phyloP scores from a whole-genome alignment of 2,329 filamentous ascomycete genomes.

The Coniella vitis region DNA sequence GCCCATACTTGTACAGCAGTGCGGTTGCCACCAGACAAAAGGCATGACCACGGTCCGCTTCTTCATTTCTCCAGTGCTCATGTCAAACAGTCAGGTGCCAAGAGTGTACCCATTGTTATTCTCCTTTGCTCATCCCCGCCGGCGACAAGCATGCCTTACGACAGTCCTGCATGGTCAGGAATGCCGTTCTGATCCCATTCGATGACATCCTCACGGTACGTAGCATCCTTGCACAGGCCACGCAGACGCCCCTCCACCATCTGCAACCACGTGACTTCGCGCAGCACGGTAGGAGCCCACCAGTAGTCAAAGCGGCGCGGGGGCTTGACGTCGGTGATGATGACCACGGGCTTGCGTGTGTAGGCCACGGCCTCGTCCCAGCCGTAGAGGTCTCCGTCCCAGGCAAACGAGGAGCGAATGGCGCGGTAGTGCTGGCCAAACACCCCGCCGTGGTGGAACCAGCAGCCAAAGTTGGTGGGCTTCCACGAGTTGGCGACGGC shows the following conservation, averaged over 20 bases:
- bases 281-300: neutral
- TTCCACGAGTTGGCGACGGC: slow-evolving; percentile 10
- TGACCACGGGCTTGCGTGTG: slow-evolving; percentile 4
- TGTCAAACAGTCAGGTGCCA: no score
- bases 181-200: neutral
- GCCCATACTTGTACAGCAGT: no score
- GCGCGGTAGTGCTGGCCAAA: neutral
- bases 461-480: slow-evolving; percentile 12
- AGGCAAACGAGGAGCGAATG: slow-evolving; percentile 10
- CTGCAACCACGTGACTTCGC: neutral
- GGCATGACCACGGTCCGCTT: no score
- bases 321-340: neutral
- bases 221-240: neutral
- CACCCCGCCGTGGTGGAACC: slow-evolving; percentile 7
- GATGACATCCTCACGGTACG: neutral
- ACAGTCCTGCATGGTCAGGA: neutral
- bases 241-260: neutral
- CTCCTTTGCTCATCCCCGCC: no score
- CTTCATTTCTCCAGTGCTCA: neutral
- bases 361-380: slow-evolving; percentile 12
- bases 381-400: slow-evolving; percentile 14
- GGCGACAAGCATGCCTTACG: no score
- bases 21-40: no score
- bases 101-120: no score
- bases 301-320: neutral